Conservation (phyloP, 306 rosid genomes). For the Vigna trinervia region DNA sequence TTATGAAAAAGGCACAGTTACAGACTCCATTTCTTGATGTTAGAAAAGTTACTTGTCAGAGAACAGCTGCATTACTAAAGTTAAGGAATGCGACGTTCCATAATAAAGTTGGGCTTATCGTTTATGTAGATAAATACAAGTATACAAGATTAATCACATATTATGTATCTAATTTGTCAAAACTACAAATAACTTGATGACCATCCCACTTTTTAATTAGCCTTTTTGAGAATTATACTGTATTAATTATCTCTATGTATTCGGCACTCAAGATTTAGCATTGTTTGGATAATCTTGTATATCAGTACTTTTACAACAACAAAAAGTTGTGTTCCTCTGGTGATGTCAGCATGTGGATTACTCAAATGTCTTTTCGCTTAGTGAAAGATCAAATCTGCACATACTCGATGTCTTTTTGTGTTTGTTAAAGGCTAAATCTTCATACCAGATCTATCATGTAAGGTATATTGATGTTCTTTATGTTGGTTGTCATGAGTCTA, state of each 20-base stretch:
- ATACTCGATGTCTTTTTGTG: too few species aligned
- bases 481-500: too few species aligned
- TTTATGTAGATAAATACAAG: constrained; percentile 11
- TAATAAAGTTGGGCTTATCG: constrained; percentile 19
- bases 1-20: constrained; percentile 20
- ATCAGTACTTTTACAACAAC: too few species aligned
- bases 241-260: neutral
- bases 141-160: constrained; percentile 1
- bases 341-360: too few species aligned
- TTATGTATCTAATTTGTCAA: constrained; percentile 32
- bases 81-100: constrained; percentile 16
- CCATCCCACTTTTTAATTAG: neutral
- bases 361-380: too few species aligned
- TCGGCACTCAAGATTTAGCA: neutral
- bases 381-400: too few species aligned
- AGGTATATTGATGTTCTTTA: too few species aligned
- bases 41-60: constrained; percentile 23
- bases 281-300: neutral
- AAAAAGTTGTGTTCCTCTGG: too few species aligned
- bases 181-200: neutral
- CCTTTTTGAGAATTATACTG: neutral
- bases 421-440: too few species aligned
- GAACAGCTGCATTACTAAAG: constrained; percentile 14
- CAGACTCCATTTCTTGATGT: constrained; percentile 19
- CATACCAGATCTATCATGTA: too few species aligned